Evolutionary conservation across 2,329 filamentous ascomycete genomes (phyloP).

Genomic region (Herpotrichia juniperi): DNA sequence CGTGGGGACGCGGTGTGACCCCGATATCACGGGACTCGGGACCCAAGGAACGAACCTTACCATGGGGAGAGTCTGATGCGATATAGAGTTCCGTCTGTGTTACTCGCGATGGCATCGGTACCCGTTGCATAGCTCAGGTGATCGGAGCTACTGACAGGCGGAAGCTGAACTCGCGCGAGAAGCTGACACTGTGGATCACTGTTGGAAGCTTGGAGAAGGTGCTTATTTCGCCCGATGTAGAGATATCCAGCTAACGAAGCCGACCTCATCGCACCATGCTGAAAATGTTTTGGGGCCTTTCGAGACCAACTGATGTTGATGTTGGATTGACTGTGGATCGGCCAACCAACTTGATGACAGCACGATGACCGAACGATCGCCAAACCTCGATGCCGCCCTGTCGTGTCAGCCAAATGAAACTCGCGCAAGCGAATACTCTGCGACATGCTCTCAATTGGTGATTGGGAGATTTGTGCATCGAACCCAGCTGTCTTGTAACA

Average conservation of each 20-base stretch:
- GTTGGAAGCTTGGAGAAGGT: slow-evolving; percentile 6
- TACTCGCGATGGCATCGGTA: slow-evolving; percentile 1
- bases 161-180: slow-evolving; percentile 5
- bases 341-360: neutral
- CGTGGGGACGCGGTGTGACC: neutral
- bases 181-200: slow-evolving; percentile 4
- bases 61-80: neutral
- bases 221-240: neutral
- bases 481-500: neutral
- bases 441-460: too few relatives aligned
- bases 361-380: too few relatives aligned
- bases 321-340: neutral
- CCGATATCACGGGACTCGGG: neutral
- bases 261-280: neutral
- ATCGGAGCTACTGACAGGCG: neutral
- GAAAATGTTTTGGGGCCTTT: neutral
- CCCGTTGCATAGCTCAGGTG: slow-evolving; percentile 10
- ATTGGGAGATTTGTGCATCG: too few relatives aligned
- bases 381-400: too few relatives aligned
- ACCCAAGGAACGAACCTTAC: neutral
- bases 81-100: neutral
- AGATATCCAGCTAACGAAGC: neutral
- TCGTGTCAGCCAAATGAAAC: too few relatives aligned
- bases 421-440: too few relatives aligned
- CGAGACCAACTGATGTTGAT: neutral